Evolutionary conservation across 257 asterid species (phyloP), one percentile per base, ranked within the genome.

Genomic region (Primulina tabacum): DNA sequence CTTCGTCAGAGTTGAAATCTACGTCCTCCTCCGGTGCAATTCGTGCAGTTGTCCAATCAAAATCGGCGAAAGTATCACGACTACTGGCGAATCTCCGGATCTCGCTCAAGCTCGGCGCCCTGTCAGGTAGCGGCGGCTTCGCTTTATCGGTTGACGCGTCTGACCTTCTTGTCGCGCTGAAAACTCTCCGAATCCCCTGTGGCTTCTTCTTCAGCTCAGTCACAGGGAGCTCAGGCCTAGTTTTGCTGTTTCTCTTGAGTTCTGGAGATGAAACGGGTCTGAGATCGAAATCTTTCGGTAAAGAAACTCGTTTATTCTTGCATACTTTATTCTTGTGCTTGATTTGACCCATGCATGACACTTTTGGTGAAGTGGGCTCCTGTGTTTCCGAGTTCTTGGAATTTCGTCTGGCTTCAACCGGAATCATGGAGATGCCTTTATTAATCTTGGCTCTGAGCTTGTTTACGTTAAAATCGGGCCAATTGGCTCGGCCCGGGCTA

Each of bases 11-110:
- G 64, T 56, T 76, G 64, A 50, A 73, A 21, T 62, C 72, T 2
- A 68, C 20, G 26, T 69, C 72, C 69, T 65, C 86, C 62, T 78
- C 88, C 26, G 87, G 80, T 30, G 80, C 82, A 7, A 79, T 62
- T 64, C 74, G 84, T 1, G 83, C 61, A n/a, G 69, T 70, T 21
- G 79, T 75, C 92, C 94, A 89, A 63, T 89, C 96, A 72, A 89
- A 89, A 61, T 68, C 74, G 4, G 84, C 81, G 4, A 88, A 71
- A 35, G 83, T 76, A 12, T 89, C 97, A 3, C 95, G 88, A 61
- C 95, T 82, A 69, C 92, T 89, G 0, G 92, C 89, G 72, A 88
- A 88, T 30, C 79, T 79, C 81, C 85, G 86, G 91, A 81, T 78
- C 75, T 83, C 83, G 80, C 80, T 74, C 65, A 86, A 69, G 79